Evolutionary conservation across 2,329 filamentous ascomycete genomes (phyloP), one percentile per base, ranked within the genome.

Genomic region (Pestalotiopsis sp.): DNA sequence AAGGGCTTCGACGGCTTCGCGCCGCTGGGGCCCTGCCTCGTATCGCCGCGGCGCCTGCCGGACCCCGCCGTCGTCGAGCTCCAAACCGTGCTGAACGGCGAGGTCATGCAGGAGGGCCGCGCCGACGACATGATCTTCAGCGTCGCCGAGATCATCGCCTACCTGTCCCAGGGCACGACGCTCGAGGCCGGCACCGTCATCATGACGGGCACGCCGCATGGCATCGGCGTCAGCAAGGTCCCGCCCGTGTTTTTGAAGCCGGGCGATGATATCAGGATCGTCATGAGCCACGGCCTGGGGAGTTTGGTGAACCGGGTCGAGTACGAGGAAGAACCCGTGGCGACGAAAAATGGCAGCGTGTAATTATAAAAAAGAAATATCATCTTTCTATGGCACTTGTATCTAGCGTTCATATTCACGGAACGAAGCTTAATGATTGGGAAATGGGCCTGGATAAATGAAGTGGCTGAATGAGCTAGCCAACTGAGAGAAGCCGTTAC

Each of bases 1-100:
- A 86, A 86, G 71, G 80, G 82, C 0, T 86, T 86, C 70, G 84
- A 87, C 70, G 83, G 79, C 1, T 86, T 79, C 69, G 81, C 82
- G 4, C 85, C 85, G 0, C 68, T 86, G 0, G 84, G 84, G 0
- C 84, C 84, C 0, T 79, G 78, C 58, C 75, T 87, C 5, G 67
- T 70, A 9, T 68, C 67, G n/a, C n/a, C 65, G 2, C 20, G 20
- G 13, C 36, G 14, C 2, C 36, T 68, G 9, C 65, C 66, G 17
- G 66, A 62, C 38, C 65, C 70, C 1, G 6, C 9, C 5, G 41
- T 57, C 4, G 38, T 70, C 4, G 57, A 27, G 17, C 31, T 77
- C 11, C 70, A 62, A 59, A 75, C 74, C 1, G 65, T 69, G 2
- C 68, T 77, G 6, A 72, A 76, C 38, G 75, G 75, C 1, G 67